Conservation (phyloP, 257 asterid species). For the Solanum acaule region DNA sequence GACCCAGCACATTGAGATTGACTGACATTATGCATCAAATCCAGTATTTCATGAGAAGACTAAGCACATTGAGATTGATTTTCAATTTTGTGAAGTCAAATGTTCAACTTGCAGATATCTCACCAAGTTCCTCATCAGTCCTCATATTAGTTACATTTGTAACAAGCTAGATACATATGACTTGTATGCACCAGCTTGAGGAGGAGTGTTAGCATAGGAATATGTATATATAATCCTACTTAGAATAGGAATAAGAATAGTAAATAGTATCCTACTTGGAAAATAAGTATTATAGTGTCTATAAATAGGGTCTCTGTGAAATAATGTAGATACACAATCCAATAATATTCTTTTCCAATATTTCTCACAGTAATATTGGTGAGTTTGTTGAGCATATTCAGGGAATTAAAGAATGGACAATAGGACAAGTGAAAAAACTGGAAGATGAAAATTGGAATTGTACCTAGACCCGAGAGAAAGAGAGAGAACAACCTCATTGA, state of each 20-base stretch:
- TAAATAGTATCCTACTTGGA: not conserved
- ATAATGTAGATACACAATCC: not conserved
- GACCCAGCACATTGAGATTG: not conserved
- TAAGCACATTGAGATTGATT: too few relatives aligned
- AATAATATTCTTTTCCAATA: not conserved
- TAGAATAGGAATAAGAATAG: not conserved
- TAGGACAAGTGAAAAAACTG: not conserved
- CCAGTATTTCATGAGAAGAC: not conserved
- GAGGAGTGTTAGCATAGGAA: not conserved
- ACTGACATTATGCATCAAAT: not conserved
- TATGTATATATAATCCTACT: not conserved
- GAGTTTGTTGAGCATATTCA: not conserved
- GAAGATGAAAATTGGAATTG: not conserved
- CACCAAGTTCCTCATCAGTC: not conserved
- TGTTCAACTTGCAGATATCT: not conserved
- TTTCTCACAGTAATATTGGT: not conserved
- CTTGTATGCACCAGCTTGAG: not conserved
- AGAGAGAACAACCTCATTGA: not conserved
- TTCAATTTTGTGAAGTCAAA: not conserved
- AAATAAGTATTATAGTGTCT: not conserved
- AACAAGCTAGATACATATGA: not conserved
- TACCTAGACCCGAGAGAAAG: not conserved
- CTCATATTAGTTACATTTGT: not conserved
- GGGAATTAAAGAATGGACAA: not conserved
- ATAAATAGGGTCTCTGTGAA: too few relatives aligned